These are phyloP conservation scores for Apiotrichum brassicae DNA, from an alignment of 1,284 basidiomycete species.

Conservation along the genomic window DNA sequence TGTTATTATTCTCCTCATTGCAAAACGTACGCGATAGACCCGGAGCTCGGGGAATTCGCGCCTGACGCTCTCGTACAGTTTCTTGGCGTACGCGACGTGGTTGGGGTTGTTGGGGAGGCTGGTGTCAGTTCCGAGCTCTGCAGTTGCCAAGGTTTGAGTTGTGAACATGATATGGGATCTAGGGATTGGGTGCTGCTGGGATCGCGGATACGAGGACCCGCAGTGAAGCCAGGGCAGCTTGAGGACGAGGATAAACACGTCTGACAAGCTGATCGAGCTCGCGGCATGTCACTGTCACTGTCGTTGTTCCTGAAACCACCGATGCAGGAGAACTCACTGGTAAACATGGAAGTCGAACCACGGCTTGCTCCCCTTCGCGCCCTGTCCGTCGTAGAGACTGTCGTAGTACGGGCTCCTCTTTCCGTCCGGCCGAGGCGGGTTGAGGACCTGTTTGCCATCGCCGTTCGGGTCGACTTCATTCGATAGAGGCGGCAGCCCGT, in stretches of 20 bases:
- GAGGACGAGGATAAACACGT: too few species aligned
- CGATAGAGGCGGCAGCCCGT: slow-evolving; percentile 43
- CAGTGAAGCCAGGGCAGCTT: too few species aligned
- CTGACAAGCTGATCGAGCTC: too few species aligned
- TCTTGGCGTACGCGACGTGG: slow-evolving; percentile 15
- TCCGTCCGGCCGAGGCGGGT: slow-evolving; percentile 19
- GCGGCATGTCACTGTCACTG: too few species aligned
- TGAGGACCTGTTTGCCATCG: slow-evolving; percentile 56
- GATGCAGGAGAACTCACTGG: too few species aligned
- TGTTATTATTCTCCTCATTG: too few species aligned
- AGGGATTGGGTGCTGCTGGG: too few species aligned
- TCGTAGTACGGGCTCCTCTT: slow-evolving; percentile 16
- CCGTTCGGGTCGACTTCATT: slow-evolving; percentile 48
- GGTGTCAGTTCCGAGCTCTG: slow-evolving; percentile 45
- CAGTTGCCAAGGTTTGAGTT: too few species aligned
- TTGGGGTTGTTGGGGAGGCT: slow-evolving; percentile 15
- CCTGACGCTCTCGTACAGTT: slow-evolving; percentile 20
- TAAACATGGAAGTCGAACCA: slow-evolving; percentile 25
- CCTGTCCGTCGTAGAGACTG: slow-evolving; percentile 9
- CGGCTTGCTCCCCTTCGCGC: neutral
- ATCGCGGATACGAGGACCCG: too few species aligned
- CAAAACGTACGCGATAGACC: slow-evolving; percentile 14
- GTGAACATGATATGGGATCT: too few species aligned
- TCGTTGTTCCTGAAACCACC: too few species aligned
- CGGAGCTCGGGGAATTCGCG: slow-evolving; percentile 21